A percentile compares a stretch with the other conserved stretches of the same genome.
phyloP scores from a whole-genome alignment of 148 eudicot genomes.

The Oxyria digyna region DNA sequence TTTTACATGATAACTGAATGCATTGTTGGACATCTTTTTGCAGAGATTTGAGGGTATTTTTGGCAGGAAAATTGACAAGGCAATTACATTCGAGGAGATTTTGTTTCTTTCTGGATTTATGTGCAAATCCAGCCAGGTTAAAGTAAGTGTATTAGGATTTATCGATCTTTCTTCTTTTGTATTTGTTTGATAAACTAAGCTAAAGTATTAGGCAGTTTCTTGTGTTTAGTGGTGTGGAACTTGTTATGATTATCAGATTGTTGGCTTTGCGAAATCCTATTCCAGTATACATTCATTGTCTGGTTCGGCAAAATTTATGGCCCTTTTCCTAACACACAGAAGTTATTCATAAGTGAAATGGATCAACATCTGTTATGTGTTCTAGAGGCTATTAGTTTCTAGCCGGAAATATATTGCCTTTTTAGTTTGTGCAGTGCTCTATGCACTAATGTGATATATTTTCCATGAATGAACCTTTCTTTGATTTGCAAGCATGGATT shows the following conservation, averaged over 20 bases:
- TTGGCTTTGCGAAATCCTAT: background rate
- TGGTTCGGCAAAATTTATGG: background rate
- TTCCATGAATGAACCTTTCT: background rate
- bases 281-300: background rate
- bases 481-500: background rate
- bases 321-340: background rate
- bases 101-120: slow-evolving; percentile 88
- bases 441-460: background rate
- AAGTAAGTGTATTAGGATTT: background rate
- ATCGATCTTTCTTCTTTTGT: background rate
- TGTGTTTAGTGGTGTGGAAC: background rate
- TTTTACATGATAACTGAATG: slow-evolving; percentile 12
- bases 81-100: slow-evolving; percentile 69
- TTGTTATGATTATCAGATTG: background rate
- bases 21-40: background rate
- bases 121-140: slow-evolving; percentile 85
- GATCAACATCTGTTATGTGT: background rate
- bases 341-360: background rate
- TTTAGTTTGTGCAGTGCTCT: background rate
- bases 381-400: background rate
- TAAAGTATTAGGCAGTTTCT: background rate
- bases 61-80: slow-evolving; percentile 89
- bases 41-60: slow-evolving; percentile 91
- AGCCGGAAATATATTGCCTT: background rate
- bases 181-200: background rate